These are phyloP conservation scores for Phytophthora pseudosyringae DNA, from an alignment of 352 stramenopile genomes.

Conservation along the genomic window DNA sequence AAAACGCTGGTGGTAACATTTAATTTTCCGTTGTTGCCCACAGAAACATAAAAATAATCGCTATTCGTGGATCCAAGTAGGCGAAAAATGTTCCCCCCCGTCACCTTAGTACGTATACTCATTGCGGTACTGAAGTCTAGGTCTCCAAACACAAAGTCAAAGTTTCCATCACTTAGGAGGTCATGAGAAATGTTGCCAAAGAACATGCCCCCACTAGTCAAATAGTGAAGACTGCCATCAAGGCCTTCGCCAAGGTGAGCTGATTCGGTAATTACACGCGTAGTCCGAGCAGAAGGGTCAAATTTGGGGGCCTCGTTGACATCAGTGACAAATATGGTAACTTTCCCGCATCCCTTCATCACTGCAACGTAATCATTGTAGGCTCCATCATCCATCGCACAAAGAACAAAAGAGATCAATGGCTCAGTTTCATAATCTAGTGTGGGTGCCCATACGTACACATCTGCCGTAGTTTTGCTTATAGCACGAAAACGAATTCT, in stretches of 20 bases:
- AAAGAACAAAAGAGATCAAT: constrained; percentile 41
- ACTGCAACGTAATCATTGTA: constrained; percentile 47
- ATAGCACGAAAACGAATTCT: constrained; percentile 37
- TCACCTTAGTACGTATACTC: constrained; percentile 26
- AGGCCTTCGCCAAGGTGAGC: constrained; percentile 23
- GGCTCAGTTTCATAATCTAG: constrained; percentile 52
- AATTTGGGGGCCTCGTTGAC: constrained; percentile 50
- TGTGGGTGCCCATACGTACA: constrained; percentile 35
- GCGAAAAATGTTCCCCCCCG: constrained; percentile 19
- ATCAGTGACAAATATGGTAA: constrained; percentile 47
- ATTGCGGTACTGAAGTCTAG: constrained; percentile 53
- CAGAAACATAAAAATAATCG: constrained; percentile 26
- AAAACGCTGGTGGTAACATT: constrained; percentile 4
- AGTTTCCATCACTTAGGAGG: background rate
- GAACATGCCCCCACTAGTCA: constrained; percentile 23
- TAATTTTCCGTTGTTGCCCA: constrained; percentile 17
- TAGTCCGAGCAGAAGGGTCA: constrained; percentile 3
- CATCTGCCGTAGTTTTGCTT: constrained; percentile 32
- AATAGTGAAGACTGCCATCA: constrained; percentile 20
- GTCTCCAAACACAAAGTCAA: constrained; percentile 51
- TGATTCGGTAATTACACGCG: constrained; percentile 7
- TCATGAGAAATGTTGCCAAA: constrained; percentile 27
- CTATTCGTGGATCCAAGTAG: background rate
- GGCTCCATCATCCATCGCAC: constrained; percentile 57
- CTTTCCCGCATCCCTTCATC: constrained; percentile 53